Conservation (phyloP, 352 stramenopile species). For the Phytopythium aichiense region DNA sequence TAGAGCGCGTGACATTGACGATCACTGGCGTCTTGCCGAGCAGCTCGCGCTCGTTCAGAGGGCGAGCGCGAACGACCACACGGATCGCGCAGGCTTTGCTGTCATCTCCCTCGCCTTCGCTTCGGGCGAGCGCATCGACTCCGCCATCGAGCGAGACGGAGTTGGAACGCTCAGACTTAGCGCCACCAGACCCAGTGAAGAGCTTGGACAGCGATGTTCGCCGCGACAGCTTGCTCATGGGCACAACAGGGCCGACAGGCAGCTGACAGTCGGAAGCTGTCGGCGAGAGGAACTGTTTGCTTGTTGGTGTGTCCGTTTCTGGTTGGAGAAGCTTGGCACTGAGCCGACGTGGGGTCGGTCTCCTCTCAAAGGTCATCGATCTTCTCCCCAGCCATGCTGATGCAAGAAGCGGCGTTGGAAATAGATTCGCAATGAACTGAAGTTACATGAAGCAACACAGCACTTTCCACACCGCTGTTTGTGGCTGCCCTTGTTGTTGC, state of each 20-base stretch:
- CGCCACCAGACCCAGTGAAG: neutral
- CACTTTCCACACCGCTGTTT: neutral
- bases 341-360: neutral
- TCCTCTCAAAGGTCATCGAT: neutral
- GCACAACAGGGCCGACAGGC: too few species aligned
- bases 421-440: neutral
- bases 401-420: neutral
- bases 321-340: neutral
- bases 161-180: neutral
- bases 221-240: conserved; percentile 7
- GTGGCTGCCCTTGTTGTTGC: neutral
- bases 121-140: neutral
- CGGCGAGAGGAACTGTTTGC: neutral
- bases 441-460: conserved; percentile 1
- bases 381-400: neutral
- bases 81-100: conserved; percentile 53
- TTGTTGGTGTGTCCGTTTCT: neutral
- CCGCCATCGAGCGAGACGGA: neutral
- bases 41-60: conserved; percentile 54
- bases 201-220: conserved; percentile 20
- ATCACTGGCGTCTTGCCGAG: conserved; percentile 43
- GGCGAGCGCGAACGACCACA: conserved; percentile 70
- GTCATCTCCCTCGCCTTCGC: conserved; percentile 6
- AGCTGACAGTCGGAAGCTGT: neutral
- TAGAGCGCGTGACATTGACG: conserved; percentile 40